phyloP scores from a whole-genome alignment of 345 rosid species.

The Gossypium thurberi region DNA sequence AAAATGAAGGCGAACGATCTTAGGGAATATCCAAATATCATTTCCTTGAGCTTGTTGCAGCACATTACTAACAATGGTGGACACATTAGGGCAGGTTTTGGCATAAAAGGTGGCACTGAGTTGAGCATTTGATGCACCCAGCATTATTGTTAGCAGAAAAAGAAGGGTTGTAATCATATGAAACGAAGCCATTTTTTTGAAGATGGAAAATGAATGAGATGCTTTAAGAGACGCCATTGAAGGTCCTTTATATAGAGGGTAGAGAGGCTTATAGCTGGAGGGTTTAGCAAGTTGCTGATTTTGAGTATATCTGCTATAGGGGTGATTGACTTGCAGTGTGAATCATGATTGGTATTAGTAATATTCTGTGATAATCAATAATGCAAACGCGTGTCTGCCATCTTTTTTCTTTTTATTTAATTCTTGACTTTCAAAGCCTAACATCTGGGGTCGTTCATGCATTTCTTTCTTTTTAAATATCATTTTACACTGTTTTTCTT shows the following conservation, averaged over 20 bases:
- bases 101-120: slow-evolving; percentile 21
- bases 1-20: slow-evolving; percentile 25
- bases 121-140: slow-evolving; percentile 24
- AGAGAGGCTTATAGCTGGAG: background rate
- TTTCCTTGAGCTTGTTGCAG: slow-evolving; percentile 3
- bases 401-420: no score
- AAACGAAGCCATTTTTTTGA: slow-evolving; percentile 7
- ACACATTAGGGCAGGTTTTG: slow-evolving; percentile 20
- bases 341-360: background rate
- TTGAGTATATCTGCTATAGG: background rate
- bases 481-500: no score
- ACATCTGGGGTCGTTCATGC: no score
- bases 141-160: background rate
- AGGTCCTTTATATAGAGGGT: background rate
- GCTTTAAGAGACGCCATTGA: background rate
- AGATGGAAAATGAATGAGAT: background rate
- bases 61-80: slow-evolving; percentile 12
- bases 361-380: no score
- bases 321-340: background rate
- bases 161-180: background rate
- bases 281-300: background rate
- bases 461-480: no score
- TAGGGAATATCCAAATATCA: slow-evolving; percentile 21
- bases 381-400: no score
- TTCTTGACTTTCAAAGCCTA: no score